These are phyloP conservation scores for Cercospora beticola DNA, from an alignment of 2,329 filamentous ascomycete genomes.

Conservation along the genomic window DNA sequence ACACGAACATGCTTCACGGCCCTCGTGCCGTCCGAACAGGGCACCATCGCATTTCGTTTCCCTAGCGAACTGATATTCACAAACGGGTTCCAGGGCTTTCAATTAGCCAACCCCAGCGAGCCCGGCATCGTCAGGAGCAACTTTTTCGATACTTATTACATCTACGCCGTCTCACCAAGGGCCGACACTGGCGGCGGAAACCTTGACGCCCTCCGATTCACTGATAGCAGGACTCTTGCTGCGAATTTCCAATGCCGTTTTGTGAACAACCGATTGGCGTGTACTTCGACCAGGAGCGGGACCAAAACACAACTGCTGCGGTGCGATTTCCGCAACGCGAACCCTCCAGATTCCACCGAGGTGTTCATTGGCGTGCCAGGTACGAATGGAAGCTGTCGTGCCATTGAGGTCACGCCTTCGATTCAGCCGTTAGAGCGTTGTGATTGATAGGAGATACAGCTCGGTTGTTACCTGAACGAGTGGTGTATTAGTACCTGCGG, in stretches of 20 bases:
- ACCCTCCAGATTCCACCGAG: not conserved
- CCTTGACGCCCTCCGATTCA: not conserved
- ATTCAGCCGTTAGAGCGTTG: not conserved
- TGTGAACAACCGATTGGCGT: not conserved
- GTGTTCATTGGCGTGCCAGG: not conserved
- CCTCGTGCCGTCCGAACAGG: not conserved
- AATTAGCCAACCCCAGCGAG: not conserved
- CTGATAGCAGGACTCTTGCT: not conserved
- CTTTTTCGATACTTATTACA: not conserved
- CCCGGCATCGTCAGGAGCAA: not conserved
- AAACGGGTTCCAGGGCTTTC: too few relatives aligned
- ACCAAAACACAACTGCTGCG: not conserved
- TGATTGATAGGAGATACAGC: too few relatives aligned
- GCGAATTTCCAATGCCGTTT: not conserved
- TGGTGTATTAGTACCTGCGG: too few relatives aligned
- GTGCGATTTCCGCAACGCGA: not conserved
- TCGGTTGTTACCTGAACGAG: too few relatives aligned
- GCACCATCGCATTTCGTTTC: too few relatives aligned
- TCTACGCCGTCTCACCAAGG: not conserved
- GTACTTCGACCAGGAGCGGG: not conserved
- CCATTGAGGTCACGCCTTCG: not conserved
- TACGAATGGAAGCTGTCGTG: not conserved
- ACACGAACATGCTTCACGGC: not conserved
- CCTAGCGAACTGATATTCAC: too few relatives aligned
- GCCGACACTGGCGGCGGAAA: not conserved